Percentiles rank a stretch among this genome's conserved stretches.
Conservation (phyloP, 345 rosid genomes). For the Dipteronia sinensis region DNA sequence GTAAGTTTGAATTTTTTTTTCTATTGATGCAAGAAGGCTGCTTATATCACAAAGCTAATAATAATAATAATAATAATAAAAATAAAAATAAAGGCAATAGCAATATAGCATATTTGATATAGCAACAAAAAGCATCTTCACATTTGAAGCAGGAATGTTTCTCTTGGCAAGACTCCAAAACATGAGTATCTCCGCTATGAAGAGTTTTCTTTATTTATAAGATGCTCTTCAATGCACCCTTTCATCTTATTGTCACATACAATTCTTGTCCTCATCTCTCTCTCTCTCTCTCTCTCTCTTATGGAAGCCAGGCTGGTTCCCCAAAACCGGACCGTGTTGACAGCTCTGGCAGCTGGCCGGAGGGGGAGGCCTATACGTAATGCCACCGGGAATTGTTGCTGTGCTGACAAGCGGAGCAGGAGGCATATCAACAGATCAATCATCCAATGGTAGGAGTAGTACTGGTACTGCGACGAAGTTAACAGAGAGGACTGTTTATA, state of each 20-base stretch:
- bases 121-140: constrained; percentile 3
- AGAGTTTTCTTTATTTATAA: not conserved
- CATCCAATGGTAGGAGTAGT: not conserved
- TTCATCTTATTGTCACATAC: not conserved
- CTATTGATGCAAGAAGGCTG: not conserved
- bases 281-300: not conserved
- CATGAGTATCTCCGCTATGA: not conserved
- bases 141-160: not conserved
- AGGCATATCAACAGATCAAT: constrained; percentile 18
- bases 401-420: constrained; percentile 36
- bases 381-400: constrained; percentile 22
- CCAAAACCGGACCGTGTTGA: constrained; percentile 12
- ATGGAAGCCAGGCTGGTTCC: constrained; percentile 41
- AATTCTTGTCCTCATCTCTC: not conserved
- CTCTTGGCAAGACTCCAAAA: not conserved
- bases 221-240: constrained; percentile 8
- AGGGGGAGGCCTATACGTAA: not conserved
- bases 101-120: too few species aligned
- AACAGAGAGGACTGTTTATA: constrained; percentile 32
- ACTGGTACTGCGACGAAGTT: constrained; percentile 4
- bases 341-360: not conserved
- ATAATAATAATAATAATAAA: not conserved
- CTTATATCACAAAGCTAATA: not conserved
- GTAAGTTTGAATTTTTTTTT: too few species aligned
- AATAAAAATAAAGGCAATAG: not conserved